Percentiles rank a stretch among this genome's conserved stretches.
Conservation (phyloP, 2,329 filamentous ascomycete genomes). For the Epichloe hybrida region DNA sequence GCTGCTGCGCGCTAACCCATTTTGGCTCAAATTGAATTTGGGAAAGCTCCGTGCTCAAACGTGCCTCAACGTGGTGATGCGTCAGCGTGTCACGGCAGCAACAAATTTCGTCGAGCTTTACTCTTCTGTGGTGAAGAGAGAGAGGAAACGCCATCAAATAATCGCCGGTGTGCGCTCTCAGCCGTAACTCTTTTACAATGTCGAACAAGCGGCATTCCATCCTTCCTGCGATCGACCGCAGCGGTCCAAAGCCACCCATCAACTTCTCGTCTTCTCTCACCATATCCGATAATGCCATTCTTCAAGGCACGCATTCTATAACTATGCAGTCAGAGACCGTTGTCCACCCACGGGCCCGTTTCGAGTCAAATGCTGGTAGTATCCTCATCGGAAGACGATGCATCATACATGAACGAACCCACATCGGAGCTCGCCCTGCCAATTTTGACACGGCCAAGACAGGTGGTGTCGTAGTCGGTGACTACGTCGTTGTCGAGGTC, state of each 20-base stretch:
- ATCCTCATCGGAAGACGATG: conserved; percentile 71
- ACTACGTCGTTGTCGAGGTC: conserved; percentile 49
- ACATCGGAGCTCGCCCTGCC: conserved; percentile 33
- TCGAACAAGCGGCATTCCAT: conserved; percentile 43
- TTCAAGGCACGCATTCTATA: conserved; percentile 64
- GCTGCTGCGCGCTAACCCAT: neutral
- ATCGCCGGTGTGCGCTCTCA: too few species aligned
- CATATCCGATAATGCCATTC: conserved; percentile 48
- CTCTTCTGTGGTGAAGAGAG: too few species aligned
- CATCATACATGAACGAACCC: conserved; percentile 60
- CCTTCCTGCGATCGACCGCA: conserved; percentile 36
- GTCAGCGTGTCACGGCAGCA: too few species aligned
- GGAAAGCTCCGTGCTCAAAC: too few species aligned
- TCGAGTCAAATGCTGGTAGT: conserved; percentile 66
- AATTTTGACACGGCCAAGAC: conserved; percentile 12
- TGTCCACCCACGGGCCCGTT: conserved; percentile 71
- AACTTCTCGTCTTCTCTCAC: conserved; percentile 46
- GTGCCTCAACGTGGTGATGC: neutral
- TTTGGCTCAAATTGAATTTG: neutral
- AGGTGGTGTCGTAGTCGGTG: conserved; percentile 42
- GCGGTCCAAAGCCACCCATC: conserved; percentile 46
- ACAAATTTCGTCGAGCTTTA: too few species aligned
- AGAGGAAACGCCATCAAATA: too few species aligned
- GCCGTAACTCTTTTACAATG: conserved; percentile 11
- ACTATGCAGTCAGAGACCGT: conserved; percentile 65